Conservation (phyloP, 2,329 filamentous ascomycete species). For the Fusarium udum region DNA sequence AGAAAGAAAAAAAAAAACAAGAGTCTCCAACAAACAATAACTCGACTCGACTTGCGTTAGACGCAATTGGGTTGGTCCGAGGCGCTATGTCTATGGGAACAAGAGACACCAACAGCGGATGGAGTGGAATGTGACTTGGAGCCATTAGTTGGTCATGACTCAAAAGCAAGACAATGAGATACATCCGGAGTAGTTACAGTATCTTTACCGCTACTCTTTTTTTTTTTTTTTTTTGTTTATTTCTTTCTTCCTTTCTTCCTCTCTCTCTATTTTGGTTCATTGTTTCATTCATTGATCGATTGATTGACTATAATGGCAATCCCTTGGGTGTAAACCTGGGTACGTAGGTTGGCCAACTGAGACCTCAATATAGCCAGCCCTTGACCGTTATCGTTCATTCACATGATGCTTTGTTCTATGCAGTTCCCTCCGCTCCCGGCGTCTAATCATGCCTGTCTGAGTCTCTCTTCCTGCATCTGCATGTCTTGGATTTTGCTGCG, state of each 20-base stretch:
- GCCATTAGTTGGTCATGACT: slow-evolving; percentile 35
- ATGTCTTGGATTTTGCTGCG: slow-evolving; percentile 38
- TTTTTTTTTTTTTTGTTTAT: neutral
- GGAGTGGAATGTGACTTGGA: slow-evolving; percentile 42
- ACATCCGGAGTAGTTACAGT: neutral
- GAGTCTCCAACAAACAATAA: neutral
- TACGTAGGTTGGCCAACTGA: neutral
- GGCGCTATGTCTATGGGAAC: slow-evolving; percentile 23
- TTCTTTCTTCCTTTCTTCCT: neutral
- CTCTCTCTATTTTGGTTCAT: neutral
- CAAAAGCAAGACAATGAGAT: slow-evolving; percentile 39
- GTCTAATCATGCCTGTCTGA: slow-evolving; percentile 21
- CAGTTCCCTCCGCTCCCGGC: slow-evolving; percentile 36
- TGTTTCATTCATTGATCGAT: neutral
- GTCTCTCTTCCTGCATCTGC: slow-evolving; percentile 30
- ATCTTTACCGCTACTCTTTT: slow-evolving; percentile 17
- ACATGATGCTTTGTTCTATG: slow-evolving; percentile 41
- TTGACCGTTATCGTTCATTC: slow-evolving; percentile 11
- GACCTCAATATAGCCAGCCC: neutral
- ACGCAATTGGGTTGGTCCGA: slow-evolving; percentile 40
- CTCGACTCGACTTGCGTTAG: slow-evolving; percentile 2
- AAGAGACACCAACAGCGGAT: slow-evolving; percentile 29
- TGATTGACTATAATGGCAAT: neutral
- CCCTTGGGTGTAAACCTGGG: neutral
- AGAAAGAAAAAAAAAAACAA: neutral